Evolutionary conservation across 768 basidiomycete genomes (phyloP).

Genomic region (Mycena chlorophos): DNA sequence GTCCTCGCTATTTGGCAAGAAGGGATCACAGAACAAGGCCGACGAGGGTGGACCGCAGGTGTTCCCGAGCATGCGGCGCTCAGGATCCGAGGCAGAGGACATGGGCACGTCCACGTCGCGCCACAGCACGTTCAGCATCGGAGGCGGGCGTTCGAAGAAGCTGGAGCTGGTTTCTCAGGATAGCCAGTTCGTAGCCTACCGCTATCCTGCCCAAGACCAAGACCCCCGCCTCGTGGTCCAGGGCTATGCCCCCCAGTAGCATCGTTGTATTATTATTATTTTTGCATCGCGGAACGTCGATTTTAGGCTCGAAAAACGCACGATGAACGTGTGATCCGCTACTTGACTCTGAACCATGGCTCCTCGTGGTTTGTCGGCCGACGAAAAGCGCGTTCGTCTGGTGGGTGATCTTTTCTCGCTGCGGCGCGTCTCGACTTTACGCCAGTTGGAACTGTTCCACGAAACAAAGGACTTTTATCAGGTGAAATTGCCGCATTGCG

Average conservation of each 20-base stretch:
- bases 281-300: neutral
- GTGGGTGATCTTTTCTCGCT: no score
- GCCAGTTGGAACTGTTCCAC: slow-evolving; percentile 75
- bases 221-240: slow-evolving; percentile 44
- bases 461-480: slow-evolving; percentile 92
- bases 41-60: slow-evolving; percentile 43
- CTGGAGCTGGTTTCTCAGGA: slow-evolving; percentile 86
- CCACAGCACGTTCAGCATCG: slow-evolving; percentile 47
- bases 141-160: slow-evolving; percentile 56
- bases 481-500: slow-evolving; percentile 29
- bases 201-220: slow-evolving; percentile 80
- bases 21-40: slow-evolving; percentile 33
- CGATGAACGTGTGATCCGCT: neutral
- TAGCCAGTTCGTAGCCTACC: slow-evolving; percentile 80
- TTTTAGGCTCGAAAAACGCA: neutral
- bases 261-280: slow-evolving; percentile 10
- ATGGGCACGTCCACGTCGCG: slow-evolving; percentile 47
- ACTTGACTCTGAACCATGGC: slow-evolving; percentile 46
- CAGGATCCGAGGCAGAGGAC: slow-evolving; percentile 51
- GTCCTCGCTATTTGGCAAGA: slow-evolving; percentile 63
- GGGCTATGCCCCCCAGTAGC: slow-evolving; percentile 44
- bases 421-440: neutral
- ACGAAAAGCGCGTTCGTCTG: slow-evolving; percentile 87
- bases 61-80: slow-evolving; percentile 49
- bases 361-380: slow-evolving; percentile 80